Percentiles rank a stretch among this genome's conserved stretches.
phyloP scores from a whole-genome alignment of 2,329 filamentous ascomycete genomes.

The Beauveria medogensis region DNA sequence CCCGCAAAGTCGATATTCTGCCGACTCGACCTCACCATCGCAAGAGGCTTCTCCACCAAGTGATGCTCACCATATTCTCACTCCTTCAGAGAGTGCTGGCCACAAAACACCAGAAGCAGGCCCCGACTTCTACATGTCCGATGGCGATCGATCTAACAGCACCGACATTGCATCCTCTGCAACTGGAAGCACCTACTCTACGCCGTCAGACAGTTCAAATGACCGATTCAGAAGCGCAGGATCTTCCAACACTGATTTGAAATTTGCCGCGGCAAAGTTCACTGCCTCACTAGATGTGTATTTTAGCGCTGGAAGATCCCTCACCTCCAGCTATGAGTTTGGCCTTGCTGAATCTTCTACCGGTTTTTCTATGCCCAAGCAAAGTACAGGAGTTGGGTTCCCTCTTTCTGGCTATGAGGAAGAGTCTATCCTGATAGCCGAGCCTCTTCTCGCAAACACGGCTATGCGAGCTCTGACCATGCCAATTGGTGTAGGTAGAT shows the following conservation, averaged over 20 bases:
- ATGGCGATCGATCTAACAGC: conserved; percentile 22
- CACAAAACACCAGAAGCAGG: conserved; percentile 14
- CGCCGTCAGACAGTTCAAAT: conserved; percentile 31
- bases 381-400: conserved; percentile 11
- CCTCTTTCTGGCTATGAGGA: conserved; percentile 29
- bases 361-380: neutral
- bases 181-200: conserved; percentile 41
- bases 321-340: neutral
- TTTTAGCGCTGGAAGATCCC: neutral
- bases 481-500: conserved; percentile 37
- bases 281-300: neutral
- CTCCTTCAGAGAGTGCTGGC: neutral
- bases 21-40: neutral
- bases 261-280: neutral
- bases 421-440: conserved; percentile 26
- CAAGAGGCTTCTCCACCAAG: neutral
- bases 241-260: conserved; percentile 26
- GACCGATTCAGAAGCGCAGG: conserved; percentile 20
- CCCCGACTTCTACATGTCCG: conserved; percentile 17
- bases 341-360: neutral
- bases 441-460: conserved; percentile 30
- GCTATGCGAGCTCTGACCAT: conserved; percentile 41
- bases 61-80: neutral
- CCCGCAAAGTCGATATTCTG: conserved; percentile 2
- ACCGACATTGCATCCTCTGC: conserved; percentile 37